Base-by-base conservation (phyloP, 2,329 filamentous ascomycete species). In the Penicillium verrucosum region DNA sequence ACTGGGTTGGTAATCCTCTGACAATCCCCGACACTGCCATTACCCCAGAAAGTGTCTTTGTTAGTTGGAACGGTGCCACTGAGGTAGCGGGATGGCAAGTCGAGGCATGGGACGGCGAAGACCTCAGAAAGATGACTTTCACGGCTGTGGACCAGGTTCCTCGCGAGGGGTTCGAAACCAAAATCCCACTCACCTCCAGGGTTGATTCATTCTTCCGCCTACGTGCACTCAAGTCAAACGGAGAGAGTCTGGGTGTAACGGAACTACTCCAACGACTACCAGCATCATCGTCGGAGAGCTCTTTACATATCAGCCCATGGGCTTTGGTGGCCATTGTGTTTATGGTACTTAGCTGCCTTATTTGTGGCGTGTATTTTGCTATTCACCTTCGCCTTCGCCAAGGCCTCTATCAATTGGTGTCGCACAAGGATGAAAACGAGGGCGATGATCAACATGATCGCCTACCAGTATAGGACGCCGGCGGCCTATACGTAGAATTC, bases 1-100 rank as follows among this genome's bases (percentile, higher is more conserved):
- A 78, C 57, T 87, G 83, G 81, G 75, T 78, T 5, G 82, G 80
- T 0, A 68, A 70, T 9, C 82, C 82, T 1, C 73, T 71, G 16
- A 78, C 77, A 27, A 23, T 61, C 2, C 70, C 71, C 0, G 67
- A 69, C 23, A 57, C 62, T 16, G 64, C 47, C 1, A 21, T 70
- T 2, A 40, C 54, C 1, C 58, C 47, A 2, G 56, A 62, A 0
- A 60, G 57, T 30, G 60, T 63, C 11, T 69, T 62, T 40, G 70
- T 73, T 30, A 73, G 71, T 52, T 74, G 72, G 72, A 74, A 74
- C 41, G 72, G 72, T 29, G 72, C 72, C 1, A 74, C 72, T 0
- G 71, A 73, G 52, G 68, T 74, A 16, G 60, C 50, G 1, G 51
- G 57, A 14, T 74, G 70, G 70, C 59, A 54, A 16, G 51, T 68